Percentiles rank a stretch among this genome's conserved stretches.
Conservation (phyloP, 2,329 filamentous ascomycete genomes). For the Alternaria viburni region DNA sequence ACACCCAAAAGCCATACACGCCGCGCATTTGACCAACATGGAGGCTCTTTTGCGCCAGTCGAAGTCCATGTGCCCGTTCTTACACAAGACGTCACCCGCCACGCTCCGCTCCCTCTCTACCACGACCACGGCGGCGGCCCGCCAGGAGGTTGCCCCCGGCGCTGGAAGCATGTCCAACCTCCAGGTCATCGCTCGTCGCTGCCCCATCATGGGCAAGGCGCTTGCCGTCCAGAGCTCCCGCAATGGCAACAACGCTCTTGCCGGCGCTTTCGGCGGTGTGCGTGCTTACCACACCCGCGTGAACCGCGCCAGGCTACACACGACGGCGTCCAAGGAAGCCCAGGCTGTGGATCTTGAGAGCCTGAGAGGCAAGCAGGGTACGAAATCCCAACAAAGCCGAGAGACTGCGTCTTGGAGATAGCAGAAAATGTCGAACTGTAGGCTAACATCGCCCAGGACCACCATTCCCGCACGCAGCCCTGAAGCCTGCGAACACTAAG, state of each 20-base stretch:
- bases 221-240: conserved; percentile 78
- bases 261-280: conserved; percentile 57
- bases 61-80: conserved; percentile 95
- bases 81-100: conserved; percentile 91
- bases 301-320: conserved; percentile 79
- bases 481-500: conserved; percentile 31
- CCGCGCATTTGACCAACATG: conserved; percentile 62
- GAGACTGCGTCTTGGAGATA: not conserved
- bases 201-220: conserved; percentile 98
- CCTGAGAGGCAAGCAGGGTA: conserved; percentile 52
- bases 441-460: conserved; percentile 28
- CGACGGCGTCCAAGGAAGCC: conserved; percentile 77
- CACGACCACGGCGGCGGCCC: conserved; percentile 68
- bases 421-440: not conserved
- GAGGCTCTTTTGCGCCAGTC: conserved; percentile 94
- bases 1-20: not conserved
- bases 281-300: conserved; percentile 57
- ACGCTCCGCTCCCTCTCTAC: conserved; percentile 89
- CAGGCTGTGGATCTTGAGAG: conserved; percentile 70
- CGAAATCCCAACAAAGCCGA: not conserved
- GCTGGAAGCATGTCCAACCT: conserved; percentile 97
- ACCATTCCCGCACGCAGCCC: conserved; percentile 37
- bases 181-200: conserved; percentile 90
- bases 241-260: conserved; percentile 53
- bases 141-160: conserved; percentile 72